These are phyloP conservation scores for Lasiosphaeria hispida DNA, from an alignment of 495 filamentous ascomycete genomes.

Conservation along the genomic window DNA sequence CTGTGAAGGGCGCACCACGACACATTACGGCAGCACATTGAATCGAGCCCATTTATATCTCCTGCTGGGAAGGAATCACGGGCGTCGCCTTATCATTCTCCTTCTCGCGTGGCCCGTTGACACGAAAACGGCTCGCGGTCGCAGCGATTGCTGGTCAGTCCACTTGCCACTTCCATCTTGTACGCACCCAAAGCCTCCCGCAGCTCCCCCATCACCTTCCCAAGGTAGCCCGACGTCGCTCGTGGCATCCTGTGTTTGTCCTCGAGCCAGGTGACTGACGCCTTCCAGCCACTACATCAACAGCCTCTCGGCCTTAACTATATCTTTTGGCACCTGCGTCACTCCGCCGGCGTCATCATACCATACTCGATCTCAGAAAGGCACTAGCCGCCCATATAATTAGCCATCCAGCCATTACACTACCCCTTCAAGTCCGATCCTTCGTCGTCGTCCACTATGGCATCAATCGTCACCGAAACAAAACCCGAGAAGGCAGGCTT, in stretches of 20 bases:
- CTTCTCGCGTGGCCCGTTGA: not conserved
- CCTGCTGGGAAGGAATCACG: slow-evolving; percentile 14
- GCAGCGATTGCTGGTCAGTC: slow-evolving; percentile 1
- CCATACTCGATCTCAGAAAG: not conserved
- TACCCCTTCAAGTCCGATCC: not conserved
- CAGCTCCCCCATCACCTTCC: slow-evolving; percentile 9
- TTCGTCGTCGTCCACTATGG: slow-evolving; percentile 20
- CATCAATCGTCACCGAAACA: slow-evolving; percentile 22
- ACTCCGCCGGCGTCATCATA: not conserved
- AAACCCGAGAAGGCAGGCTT: slow-evolving; percentile 31
- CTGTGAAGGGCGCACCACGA: not conserved
- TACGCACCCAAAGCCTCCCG: not conserved
- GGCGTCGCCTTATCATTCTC: slow-evolving; percentile 1
- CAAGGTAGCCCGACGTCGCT: not conserved
- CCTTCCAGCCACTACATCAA: slow-evolving; percentile 12
- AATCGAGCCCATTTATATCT: not conserved
- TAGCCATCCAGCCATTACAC: slow-evolving; percentile 21
- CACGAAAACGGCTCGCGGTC: not conserved
- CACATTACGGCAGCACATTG: not conserved
- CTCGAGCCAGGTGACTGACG: slow-evolving; percentile 13
- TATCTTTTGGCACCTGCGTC: not conserved
- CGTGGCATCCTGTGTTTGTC: not conserved
- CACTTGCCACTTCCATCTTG: slow-evolving; percentile 7
- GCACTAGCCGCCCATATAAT: slow-evolving; percentile 21
- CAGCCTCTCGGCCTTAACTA: not conserved